Evolutionary conservation across 768 basidiomycete species (phyloP).

Genomic region (Cystoderma amianthinum): DNA sequence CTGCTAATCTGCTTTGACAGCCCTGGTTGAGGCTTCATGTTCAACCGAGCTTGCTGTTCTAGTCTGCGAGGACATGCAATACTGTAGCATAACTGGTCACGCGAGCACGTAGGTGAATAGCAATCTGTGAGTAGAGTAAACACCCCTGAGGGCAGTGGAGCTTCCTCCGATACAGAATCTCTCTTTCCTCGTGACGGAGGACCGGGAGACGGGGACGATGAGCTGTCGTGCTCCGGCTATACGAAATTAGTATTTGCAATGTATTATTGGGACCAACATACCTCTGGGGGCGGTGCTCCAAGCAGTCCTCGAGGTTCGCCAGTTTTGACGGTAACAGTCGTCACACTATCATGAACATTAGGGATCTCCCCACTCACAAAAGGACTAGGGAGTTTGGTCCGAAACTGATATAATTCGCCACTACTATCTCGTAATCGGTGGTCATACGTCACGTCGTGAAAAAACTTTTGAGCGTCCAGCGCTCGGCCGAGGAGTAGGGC

Average conservation of each 20-base stretch:
- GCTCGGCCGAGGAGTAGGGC: conserved; percentile 93
- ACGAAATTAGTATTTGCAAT: not conserved
- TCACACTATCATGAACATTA: conserved; percentile 15
- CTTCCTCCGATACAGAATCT: conserved; percentile 44
- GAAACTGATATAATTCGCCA: conserved; percentile 90
- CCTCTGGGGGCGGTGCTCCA: conserved; percentile 19
- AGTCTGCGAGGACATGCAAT: conserved; percentile 92
- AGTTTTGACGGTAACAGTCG: conserved; percentile 12
- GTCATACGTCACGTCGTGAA: conserved; percentile 99
- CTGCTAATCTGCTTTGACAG: conserved; percentile 77
- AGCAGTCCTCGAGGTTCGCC: conserved; percentile 6
- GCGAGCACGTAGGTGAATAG: conserved; percentile 94
- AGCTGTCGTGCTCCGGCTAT: conserved; percentile 20
- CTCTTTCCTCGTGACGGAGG: conserved; percentile 29
- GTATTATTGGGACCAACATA: conserved; percentile 2
- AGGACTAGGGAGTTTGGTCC: conserved; percentile 73
- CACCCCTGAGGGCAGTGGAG: conserved; percentile 82
- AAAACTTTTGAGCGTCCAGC: conserved; percentile 96
- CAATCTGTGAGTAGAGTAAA: conserved; percentile 97
- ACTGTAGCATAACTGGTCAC: conserved; percentile 93
- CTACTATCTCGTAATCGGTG: conserved; percentile 88
- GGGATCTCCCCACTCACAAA: conserved; percentile 75
- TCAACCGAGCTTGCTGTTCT: conserved; percentile 90
- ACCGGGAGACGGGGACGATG: conserved; percentile 18
- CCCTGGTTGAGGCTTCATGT: conserved; percentile 91